phyloP scores from a whole-genome alignment of 441 rosid species.

The Erodium moschatum region DNA sequence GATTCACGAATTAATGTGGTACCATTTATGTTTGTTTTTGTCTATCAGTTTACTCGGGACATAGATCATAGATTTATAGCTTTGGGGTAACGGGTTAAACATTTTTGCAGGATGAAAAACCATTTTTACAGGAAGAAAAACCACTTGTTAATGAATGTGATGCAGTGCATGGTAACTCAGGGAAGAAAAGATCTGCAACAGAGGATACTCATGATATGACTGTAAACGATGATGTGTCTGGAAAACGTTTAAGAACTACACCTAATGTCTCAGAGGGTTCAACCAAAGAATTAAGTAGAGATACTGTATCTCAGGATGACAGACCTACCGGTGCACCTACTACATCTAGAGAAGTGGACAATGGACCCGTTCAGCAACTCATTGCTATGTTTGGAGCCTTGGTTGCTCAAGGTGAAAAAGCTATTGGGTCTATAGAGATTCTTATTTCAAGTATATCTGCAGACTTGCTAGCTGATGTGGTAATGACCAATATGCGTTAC shows the following conservation, averaged over 20 bases:
- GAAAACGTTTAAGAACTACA: slow-evolving; percentile 60
- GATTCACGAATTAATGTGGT: slow-evolving; percentile 42
- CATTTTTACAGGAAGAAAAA: slow-evolving; percentile 49
- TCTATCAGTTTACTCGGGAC: slow-evolving; percentile 14
- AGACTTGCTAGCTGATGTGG: slow-evolving; percentile 93
- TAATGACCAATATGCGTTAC: slow-evolving; percentile 88
- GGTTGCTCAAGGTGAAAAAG: slow-evolving; percentile 97
- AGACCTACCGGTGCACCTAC: slow-evolving; percentile 36
- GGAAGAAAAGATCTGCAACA: slow-evolving; percentile 65
- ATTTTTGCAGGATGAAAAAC: slow-evolving; percentile 48
- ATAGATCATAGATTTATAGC: slow-evolving; percentile 8
- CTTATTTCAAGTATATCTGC: slow-evolving; percentile 89
- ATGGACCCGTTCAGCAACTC: slow-evolving; percentile 86
- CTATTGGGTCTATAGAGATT: slow-evolving; percentile 74
- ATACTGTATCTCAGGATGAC: slow-evolving; percentile 37
- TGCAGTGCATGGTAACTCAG: slow-evolving; percentile 31
- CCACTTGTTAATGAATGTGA: slow-evolving; percentile 31
- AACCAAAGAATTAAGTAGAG: slow-evolving; percentile 40
- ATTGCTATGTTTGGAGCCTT: slow-evolving; percentile 87
- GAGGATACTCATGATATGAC: slow-evolving; percentile 42
- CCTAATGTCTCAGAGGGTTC: slow-evolving; percentile 59
- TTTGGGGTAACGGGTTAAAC: slow-evolving; percentile 24
- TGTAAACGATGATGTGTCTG: slow-evolving; percentile 42
- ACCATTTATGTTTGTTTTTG: slow-evolving; percentile 27
- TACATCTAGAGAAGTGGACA: slow-evolving; percentile 41